Base-by-base conservation (phyloP, 129 eudicot species). In the Erigeron canadensis region DNA sequence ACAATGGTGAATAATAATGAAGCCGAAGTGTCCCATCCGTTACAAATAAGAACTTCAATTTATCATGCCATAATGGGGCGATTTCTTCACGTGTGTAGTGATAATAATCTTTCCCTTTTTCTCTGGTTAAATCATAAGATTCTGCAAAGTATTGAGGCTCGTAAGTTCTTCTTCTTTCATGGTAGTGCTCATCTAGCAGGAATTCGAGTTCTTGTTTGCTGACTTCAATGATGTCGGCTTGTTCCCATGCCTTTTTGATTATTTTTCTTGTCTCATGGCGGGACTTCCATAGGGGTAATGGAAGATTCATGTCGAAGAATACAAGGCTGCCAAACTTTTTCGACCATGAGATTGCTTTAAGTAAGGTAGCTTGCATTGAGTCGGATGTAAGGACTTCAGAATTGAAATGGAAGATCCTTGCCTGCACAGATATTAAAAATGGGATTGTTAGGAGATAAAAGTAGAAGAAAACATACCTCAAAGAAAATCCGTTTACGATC, bases 11-110 rank as follows among this genome's bases (percentile, higher is more conserved):
- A 57, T 94, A 94, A 67, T 87, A 94, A 77, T 94, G 96, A 37
- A 94, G 48, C 54, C 96, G 78, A 67, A 94, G 88, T 1, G 98
- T 94, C 37, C 96, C 98, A 65, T 94, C 98, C 1, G 96, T 94
- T 17, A 94, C 98, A 63, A 94, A 89, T 58, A 94, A 75, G 45
- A 94, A 79, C 51, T 94, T 94, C 28, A 94, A 50, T 7, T 81
- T 65, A 22, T 81, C 88, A 28, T 89, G 98, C 98, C 98, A 94
- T 18, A 94, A 70, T 0, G 98, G 98, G 65, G 86, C 56, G 65
- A 89, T 81, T 61, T 94, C 98, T 67, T 94, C 98, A 4, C 84
- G 88, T 5, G 95, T 82, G 73, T 87, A 94, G 55, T 94, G 98
- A 64, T 94, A 87, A 69, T 63, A 84, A 75, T 89, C 88, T 81